Evolutionary conservation across 2,329 filamentous ascomycete species (phyloP), one percentile per base, ranked within the genome.

Genomic region (Purpureocillium lavendulum): DNA sequence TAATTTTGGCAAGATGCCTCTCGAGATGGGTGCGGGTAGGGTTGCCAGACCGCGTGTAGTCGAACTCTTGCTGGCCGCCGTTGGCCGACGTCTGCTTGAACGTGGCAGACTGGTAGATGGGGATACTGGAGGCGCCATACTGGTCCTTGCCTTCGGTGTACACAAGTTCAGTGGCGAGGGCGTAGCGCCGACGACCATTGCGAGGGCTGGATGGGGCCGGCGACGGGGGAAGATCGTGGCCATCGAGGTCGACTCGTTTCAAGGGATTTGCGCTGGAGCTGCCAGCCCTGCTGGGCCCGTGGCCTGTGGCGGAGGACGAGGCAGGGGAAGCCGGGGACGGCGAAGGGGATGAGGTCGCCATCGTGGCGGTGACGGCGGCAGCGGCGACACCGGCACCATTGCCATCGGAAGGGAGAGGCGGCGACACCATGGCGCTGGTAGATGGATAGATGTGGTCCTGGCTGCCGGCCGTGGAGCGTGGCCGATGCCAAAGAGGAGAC

Each of bases 1-100:
- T 98, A 60, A 98, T 94, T 76, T 98, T 98, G 56, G 94, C 92
- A 53, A 98, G 72, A 64, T 98, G 92, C 43, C 90, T 81, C 69
- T 98, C 92, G 46, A 98, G 78, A 57, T 98, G 92, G 28, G 90
- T 94, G 49, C 92, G 80, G 42, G 92, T 98, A 14, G 92, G 92
- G 61, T 98, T 98, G 41, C 92, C 92, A 29, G 89, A 97, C 45
- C 94, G 86, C 44, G 92, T 97, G 70, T 98, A 98, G 69, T 98
- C 92, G 65, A 97, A 98, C 64, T 97, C 89, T 56, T 77, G 71
- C 50, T 79, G 84, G 44, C 87, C 87, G 43, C 86, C 87, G 34
- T 66, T 73, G 46, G 84, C 83, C 14, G 84, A 87, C 16, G 77
- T 77, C 65, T 97, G 92, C 68, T 98, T 98, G 73, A 98, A 98